A percentile compares a stretch with the other conserved stretches of the same genome.
These are phyloP conservation scores for Echites panduratus DNA, from an alignment of 257 asterid species.

Conservation along the genomic window DNA sequence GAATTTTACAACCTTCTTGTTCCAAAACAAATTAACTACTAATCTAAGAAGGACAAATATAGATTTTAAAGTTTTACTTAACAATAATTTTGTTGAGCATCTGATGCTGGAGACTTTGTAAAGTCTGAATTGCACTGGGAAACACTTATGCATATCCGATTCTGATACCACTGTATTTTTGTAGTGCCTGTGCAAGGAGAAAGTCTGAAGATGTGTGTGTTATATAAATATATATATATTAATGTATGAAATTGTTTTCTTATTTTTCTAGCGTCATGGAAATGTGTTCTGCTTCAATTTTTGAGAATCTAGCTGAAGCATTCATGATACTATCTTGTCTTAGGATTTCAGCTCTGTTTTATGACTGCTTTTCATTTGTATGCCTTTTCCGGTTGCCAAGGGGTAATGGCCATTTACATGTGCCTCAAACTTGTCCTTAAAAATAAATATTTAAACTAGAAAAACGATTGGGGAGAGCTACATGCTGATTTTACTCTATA, in stretches of 20 bases:
- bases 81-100: too few species aligned
- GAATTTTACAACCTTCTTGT: conserved; percentile 1
- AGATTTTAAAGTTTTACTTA: too few species aligned
- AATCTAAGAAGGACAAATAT: too few species aligned
- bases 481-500: too few species aligned
- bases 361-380: background rate
- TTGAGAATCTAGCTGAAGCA: background rate
- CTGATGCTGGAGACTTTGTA: too few species aligned
- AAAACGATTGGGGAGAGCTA: background rate
- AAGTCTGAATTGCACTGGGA: too few species aligned
- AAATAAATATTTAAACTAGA: background rate
- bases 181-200: too few species aligned
- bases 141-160: background rate
- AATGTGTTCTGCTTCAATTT: background rate
- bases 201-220: too few species aligned
- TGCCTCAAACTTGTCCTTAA: background rate
- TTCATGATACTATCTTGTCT: background rate
- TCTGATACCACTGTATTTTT: background rate
- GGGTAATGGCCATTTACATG: background rate
- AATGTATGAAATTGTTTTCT: too few species aligned
- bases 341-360: background rate
- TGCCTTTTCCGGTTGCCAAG: background rate
- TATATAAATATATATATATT: too few species aligned
- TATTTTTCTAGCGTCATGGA: too few species aligned
- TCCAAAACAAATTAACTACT: too few species aligned